Percentiles rank a stretch among this genome's conserved stretches.
Conservation (phyloP, 495 filamentous ascomycete species). For the Hyaloscypha finlandica region DNA sequence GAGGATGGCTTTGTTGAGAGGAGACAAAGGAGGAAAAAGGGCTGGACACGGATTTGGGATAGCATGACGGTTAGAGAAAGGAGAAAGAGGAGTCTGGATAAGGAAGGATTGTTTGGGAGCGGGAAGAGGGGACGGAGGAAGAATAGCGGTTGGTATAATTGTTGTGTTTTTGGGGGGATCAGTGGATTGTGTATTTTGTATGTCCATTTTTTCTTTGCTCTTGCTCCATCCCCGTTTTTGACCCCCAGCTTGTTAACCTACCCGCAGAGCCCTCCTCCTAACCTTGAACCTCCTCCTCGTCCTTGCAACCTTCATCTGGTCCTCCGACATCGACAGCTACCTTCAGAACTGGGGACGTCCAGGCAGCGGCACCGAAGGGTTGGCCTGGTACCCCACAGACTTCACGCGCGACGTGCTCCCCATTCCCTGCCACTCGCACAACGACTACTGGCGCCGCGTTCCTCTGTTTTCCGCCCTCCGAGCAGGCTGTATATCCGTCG, state of each 20-base stretch:
- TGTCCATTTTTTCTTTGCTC: constrained; percentile 14
- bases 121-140: constrained; percentile 12
- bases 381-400: constrained; percentile 69
- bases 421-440: constrained; percentile 77
- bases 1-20: constrained; percentile 8
- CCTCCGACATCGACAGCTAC: constrained; percentile 55
- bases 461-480: constrained; percentile 67
- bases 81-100: constrained; percentile 13
- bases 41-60: neutral
- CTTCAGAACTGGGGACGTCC: constrained; percentile 56
- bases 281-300: constrained; percentile 52
- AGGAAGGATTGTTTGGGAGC: constrained; percentile 1
- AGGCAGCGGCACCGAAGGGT: constrained; percentile 46
- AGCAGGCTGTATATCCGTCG: constrained; percentile 71
- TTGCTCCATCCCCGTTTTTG: neutral
- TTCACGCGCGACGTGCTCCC: constrained; percentile 71
- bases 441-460: constrained; percentile 84
- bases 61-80: constrained; percentile 16
- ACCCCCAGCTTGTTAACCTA: neutral
- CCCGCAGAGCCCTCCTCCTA: constrained; percentile 35
- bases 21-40: neutral
- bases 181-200: constrained; percentile 40
- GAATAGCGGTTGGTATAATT: constrained; percentile 30
- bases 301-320: constrained; percentile 55
- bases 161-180: constrained; percentile 32